phyloP scores from a whole-genome alignment of 2,329 filamentous ascomycete genomes.

The Colletotrichum plurivorum region DNA sequence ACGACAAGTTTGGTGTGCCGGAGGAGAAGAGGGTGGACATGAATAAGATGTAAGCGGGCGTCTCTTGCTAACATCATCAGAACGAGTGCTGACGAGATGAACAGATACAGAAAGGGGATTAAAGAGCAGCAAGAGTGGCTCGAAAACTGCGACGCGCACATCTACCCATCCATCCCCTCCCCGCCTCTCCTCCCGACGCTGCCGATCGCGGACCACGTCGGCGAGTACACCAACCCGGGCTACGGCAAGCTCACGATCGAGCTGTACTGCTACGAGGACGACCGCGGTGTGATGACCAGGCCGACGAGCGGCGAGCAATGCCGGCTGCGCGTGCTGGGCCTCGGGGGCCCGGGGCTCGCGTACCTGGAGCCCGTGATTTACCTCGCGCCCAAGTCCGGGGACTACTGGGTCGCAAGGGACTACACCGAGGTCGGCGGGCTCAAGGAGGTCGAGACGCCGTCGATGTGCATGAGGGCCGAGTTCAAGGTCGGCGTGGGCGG shows the following conservation, averaged over 20 bases:
- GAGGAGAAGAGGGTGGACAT: slow-evolving; percentile 37
- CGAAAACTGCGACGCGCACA: slow-evolving; percentile 39
- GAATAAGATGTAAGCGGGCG: slow-evolving; percentile 29
- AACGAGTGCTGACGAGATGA: background rate
- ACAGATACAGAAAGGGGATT: background rate
- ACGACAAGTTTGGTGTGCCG: slow-evolving; percentile 48
- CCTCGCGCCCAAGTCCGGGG: slow-evolving; percentile 41
- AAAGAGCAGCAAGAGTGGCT: slow-evolving; percentile 7
- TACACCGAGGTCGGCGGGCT: background rate
- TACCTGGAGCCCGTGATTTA: slow-evolving; percentile 16
- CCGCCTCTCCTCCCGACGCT: slow-evolving; percentile 50
- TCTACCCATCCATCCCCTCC: slow-evolving; percentile 39
- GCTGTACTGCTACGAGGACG: slow-evolving; percentile 32
- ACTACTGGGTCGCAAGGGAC: slow-evolving; percentile 40
- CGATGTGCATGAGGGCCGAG: slow-evolving; percentile 9
- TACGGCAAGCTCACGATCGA: slow-evolving; percentile 42
- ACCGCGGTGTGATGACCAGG: background rate
- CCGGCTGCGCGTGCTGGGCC: slow-evolving; percentile 30
- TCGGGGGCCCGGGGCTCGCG: background rate
- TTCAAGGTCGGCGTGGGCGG: slow-evolving; percentile 13
- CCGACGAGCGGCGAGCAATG: slow-evolving; percentile 20
- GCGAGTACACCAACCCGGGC: slow-evolving; percentile 54
- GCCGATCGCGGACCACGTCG: slow-evolving; percentile 58
- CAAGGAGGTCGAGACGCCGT: background rate
- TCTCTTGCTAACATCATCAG: background rate